phyloP scores from a whole-genome alignment of 306 rosid genomes.

The Argentina anserina region DNA sequence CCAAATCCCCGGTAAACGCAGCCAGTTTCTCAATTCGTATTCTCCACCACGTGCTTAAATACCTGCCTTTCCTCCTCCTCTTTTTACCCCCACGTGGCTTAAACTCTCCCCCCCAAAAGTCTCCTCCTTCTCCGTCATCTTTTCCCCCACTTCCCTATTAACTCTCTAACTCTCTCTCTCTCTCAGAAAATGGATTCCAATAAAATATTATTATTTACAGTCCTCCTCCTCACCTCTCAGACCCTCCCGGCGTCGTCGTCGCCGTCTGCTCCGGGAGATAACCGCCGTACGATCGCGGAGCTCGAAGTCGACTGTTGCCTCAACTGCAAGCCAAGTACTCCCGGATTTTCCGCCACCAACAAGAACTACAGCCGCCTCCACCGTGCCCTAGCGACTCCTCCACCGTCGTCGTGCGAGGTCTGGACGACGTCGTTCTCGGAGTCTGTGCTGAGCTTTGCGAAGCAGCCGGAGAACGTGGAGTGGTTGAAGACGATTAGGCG shows the following conservation, averaged over 20 bases:
- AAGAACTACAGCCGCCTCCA: slow-evolving; percentile 40
- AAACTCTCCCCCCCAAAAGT: background rate
- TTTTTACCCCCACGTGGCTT: slow-evolving; percentile 19
- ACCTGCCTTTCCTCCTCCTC: background rate
- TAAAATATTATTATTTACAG: background rate
- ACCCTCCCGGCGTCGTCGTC: background rate
- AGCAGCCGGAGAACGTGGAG: slow-evolving; percentile 55
- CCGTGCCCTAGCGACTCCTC: background rate
- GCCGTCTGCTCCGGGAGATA: slow-evolving; percentile 13
- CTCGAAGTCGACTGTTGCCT: slow-evolving; percentile 13
- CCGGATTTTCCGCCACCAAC: background rate
- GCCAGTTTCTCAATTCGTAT: background rate
- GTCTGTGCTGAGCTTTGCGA: slow-evolving; percentile 55
- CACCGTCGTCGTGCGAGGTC: slow-evolving; percentile 30
- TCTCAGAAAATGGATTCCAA: slow-evolving; percentile 32
- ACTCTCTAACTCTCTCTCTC: no score
- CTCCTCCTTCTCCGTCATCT: background rate
- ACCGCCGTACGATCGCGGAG: slow-evolving; percentile 27
- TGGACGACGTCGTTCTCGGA: slow-evolving; percentile 69
- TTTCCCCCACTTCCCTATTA: background rate
- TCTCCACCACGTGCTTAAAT: slow-evolving; percentile 36
- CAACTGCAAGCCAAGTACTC: slow-evolving; percentile 16
- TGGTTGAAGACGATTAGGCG: slow-evolving; percentile 66
- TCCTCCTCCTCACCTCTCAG: slow-evolving; percentile 2
- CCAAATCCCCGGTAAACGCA: background rate